Conservation (phyloP, 805 yeast species). For the Candida schatavii region DNA sequence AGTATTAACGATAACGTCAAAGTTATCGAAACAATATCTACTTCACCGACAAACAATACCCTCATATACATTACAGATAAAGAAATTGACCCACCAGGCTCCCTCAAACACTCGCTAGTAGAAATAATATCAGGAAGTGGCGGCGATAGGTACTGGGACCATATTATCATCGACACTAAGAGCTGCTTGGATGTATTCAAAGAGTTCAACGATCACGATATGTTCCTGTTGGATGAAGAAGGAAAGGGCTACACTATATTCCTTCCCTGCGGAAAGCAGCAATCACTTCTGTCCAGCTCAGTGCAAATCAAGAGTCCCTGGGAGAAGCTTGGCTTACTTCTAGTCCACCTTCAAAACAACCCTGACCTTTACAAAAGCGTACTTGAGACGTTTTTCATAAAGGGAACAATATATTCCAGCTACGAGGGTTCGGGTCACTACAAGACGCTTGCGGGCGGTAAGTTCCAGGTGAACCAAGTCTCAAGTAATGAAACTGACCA, state of each 20-base stretch:
- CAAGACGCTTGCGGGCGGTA: conserved; percentile 27
- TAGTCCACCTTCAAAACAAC: conserved; percentile 56
- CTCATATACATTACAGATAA: conserved; percentile 64
- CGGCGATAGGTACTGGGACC: conserved; percentile 22
- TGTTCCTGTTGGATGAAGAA: conserved; percentile 53
- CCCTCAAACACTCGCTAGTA: conserved; percentile 62
- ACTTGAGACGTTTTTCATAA: conserved; percentile 57
- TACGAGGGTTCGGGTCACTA: conserved; percentile 21
- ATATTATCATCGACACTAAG: conserved; percentile 31
- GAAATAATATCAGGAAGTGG: conserved; percentile 34
- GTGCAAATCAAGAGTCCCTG: conserved; percentile 43
- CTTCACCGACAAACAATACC: conserved; percentile 57
- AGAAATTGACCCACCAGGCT: conserved; percentile 59
- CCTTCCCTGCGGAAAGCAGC: conserved; percentile 60
- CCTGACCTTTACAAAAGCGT: conserved; percentile 48
- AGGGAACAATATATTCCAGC: conserved; percentile 68
- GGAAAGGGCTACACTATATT: conserved; percentile 68
- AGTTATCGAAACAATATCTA: conserved; percentile 43
- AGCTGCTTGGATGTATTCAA: conserved; percentile 63
- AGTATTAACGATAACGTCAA: conserved; percentile 54
- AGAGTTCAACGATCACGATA: conserved; percentile 49
- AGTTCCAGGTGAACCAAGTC: conserved; percentile 18
- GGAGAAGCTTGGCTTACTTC: conserved; percentile 58
- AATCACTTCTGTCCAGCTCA: not conserved
- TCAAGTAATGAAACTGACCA: conserved; percentile 16